phyloP scores from a whole-genome alignment of 2,329 filamentous ascomycete species.

The Aspergillus floridensis region DNA sequence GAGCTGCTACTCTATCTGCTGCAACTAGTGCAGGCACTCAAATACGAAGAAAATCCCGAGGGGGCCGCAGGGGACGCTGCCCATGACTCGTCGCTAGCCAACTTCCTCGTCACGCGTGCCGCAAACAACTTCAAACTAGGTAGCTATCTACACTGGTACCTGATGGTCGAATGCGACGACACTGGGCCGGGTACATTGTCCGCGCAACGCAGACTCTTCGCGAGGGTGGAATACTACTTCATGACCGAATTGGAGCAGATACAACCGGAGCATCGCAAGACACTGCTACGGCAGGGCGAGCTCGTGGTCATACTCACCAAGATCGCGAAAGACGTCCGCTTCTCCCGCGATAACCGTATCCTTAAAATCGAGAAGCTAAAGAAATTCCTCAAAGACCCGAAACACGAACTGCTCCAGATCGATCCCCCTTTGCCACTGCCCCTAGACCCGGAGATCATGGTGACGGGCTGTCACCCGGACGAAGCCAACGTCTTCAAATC shows the following conservation, averaged over 20 bases:
- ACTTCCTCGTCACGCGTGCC: constrained; percentile 84
- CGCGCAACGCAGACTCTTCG: constrained; percentile 80
- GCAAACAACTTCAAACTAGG: constrained; percentile 85
- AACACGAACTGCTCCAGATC: constrained; percentile 80
- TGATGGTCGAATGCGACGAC: constrained; percentile 97
- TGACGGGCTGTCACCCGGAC: constrained; percentile 77
- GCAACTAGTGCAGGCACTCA: constrained; percentile 92
- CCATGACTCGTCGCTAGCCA: constrained; percentile 79
- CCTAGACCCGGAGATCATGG: constrained; percentile 76
- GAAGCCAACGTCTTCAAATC: constrained; percentile 95
- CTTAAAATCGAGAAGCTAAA: constrained; percentile 83
- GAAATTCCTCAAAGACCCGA: constrained; percentile 78
- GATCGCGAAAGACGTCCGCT: constrained; percentile 83
- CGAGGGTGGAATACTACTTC: constrained; percentile 92
- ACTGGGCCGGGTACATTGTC: constrained; percentile 69
- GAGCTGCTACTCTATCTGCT: constrained; percentile 88
- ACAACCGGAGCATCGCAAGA: constrained; percentile 71
- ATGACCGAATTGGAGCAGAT: constrained; percentile 80
- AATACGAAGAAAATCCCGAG: constrained; percentile 77
- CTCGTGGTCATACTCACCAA: constrained; percentile 82
- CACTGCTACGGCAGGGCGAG: constrained; percentile 81
- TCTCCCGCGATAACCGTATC: constrained; percentile 71
- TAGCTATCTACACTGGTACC: constrained; percentile 96
- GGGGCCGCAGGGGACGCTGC: constrained; percentile 60
- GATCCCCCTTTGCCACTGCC: constrained; percentile 85